Evolutionary conservation across 352 stramenopile genomes (phyloP), one percentile per base, ranked within the genome.

Genomic region (Globisporangium canariense): DNA sequence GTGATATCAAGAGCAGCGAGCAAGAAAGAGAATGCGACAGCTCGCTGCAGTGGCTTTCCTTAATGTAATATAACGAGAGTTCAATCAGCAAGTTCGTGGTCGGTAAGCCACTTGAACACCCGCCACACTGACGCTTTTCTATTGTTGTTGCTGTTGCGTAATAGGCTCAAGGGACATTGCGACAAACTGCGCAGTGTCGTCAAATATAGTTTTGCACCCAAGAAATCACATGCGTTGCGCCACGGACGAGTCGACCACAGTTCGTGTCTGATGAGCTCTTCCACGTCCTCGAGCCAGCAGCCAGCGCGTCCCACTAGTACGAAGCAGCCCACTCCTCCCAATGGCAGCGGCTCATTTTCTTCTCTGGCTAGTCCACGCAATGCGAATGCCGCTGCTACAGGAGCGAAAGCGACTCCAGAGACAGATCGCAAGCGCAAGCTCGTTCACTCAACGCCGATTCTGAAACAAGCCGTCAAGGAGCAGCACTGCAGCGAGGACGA

Each of bases 371-470:
- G 62, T 55, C 45, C 58, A 30, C 62, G 62, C 36, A 45, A 10
- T 40, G 62, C 55, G 10, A 38, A 28, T n/a, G 20, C 32, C 7
- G 32, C 32, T 36, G 32, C 45, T 22, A 36, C 16, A 20, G 60
- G 41, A 7, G n/a, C 3, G 4, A 56, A 57, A 13, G 32, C n/a
- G 28, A 61, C 22, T 1, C 61, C 61, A 0, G 61, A 67, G 7
- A 20, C 50, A 10, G 79, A 88, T 22, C 80, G 84, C 20, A 89
- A 88, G 68, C 67, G 67, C 8, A 64, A 62, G 9, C 64, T 93
- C 4, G 58, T 90, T 8, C 67, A 62, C 8, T 69, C 62, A 57
- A 77, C 90, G 4, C 81, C 83, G 5, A 67, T 93, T 32, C 70
- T 93, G 32, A 60, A 58, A 14, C 76, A 84, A 52, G 66, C 83